These are phyloP conservation scores for Dalbergia cochinchinensis DNA, from an alignment of 306 rosid genomes.

Conservation along the genomic window DNA sequence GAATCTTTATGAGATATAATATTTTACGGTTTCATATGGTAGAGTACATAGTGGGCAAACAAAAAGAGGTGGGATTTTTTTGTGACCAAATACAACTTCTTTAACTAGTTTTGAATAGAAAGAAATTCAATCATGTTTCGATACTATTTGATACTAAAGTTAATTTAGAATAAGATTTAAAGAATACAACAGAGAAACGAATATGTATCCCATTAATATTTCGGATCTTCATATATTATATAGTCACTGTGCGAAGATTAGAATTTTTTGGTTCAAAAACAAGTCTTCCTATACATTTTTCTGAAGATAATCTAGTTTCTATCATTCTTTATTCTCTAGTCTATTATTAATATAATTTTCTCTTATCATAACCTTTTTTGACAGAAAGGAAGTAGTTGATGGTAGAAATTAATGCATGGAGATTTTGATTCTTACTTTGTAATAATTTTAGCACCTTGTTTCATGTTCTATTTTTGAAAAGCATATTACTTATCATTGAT, in stretches of 20 bases:
- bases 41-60: too few relatives aligned
- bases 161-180: too few relatives aligned
- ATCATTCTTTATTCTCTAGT: slow-evolving; percentile 4
- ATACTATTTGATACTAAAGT: too few relatives aligned
- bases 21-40: too few relatives aligned
- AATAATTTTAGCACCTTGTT: slow-evolving; percentile 18
- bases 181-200: too few relatives aligned
- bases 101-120: too few relatives aligned
- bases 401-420: not conserved
- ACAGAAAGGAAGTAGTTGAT: not conserved
- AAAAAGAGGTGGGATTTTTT: too few relatives aligned
- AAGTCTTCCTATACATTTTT: slow-evolving; percentile 5
- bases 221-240: not conserved
- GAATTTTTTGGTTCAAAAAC: slow-evolving; percentile 9
- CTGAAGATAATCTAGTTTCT: not conserved
- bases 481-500: slow-evolving; percentile 1
- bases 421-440: not conserved
- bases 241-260: not conserved
- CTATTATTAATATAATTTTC: not conserved
- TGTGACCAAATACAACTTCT: too few relatives aligned
- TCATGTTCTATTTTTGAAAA: slow-evolving; percentile 33
- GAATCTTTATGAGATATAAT: too few relatives aligned
- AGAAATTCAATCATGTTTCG: too few relatives aligned
- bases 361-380: slow-evolving; percentile 11
- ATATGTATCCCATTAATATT: not conserved